A percentile compares a stretch with the other conserved stretches of the same genome.
Evolutionary conservation across 768 basidiomycete species (phyloP).

Genomic region (Mycena sanguinolenta): DNA sequence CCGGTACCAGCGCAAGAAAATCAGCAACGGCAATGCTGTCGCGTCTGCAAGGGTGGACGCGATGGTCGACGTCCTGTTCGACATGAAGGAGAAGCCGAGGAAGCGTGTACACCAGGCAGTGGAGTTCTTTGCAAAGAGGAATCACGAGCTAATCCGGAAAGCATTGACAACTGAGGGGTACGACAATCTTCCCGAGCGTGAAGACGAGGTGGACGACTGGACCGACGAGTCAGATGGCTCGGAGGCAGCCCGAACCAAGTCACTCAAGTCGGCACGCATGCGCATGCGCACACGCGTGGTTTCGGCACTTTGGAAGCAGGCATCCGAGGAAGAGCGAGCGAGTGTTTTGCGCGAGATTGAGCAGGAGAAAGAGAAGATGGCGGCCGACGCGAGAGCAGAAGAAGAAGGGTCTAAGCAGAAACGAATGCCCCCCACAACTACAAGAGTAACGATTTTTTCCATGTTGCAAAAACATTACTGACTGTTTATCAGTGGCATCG

Average conservation of each 20-base stretch:
- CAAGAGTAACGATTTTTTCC: conserved; percentile 7
- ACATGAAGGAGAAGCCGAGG: neutral
- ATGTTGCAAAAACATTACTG: no score
- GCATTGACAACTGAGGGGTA: neutral
- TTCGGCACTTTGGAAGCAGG: neutral
- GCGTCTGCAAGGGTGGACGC: neutral
- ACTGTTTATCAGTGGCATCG: neutral
- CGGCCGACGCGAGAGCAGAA: neutral
- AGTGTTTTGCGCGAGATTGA: neutral
- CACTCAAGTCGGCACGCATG: neutral
- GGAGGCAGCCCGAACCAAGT: neutral
- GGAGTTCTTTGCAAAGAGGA: conserved; percentile 10
- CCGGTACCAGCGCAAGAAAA: conserved; percentile 4
- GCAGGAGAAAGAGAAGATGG: conserved; percentile 4
- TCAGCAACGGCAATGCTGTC: neutral
- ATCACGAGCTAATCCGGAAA: neutral
- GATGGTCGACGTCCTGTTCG: neutral
- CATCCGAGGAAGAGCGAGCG: neutral
- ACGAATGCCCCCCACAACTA: neutral
- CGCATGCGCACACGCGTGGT: conserved; percentile 8
- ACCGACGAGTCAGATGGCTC: no score
- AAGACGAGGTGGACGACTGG: neutral
- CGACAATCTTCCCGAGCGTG: neutral
- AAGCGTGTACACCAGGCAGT: conserved; percentile 8
- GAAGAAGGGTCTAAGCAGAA: neutral